Base-by-base conservation (phyloP, 2,329 filamentous ascomycete species). In the Apiospora marii region DNA sequence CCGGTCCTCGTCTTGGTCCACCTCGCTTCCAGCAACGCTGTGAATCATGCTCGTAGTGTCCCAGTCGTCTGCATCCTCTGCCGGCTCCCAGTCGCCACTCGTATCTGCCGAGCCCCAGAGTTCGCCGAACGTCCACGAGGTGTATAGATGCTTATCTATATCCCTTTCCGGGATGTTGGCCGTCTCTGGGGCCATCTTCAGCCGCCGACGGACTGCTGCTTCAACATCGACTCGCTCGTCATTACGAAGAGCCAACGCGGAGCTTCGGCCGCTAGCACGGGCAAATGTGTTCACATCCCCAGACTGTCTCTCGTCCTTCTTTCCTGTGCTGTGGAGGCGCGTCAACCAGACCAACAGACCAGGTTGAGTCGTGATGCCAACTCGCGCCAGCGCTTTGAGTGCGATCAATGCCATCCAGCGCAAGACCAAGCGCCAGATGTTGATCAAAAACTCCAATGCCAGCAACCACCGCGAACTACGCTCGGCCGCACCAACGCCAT, bases 51-150 rank as follows among this genome's bases (percentile, higher is more conserved):
- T 98, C 0, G 94, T 97, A 12, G 89, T 89, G 79, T 97, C 94
- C 79, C 92, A 91, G 64, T 92, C 87, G 14, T 90, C 85, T 4
- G 90, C 87, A 5, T 84, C 80, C 14, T 85, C 81, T 10, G 82
- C 79, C 0, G 92, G 92, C 44, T 86, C 81, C 80, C 95, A 98
- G 74, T 96, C 93, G 41, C 93, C 93, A 78, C 94, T 98, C 6
- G 87, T 87, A 80, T 98, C 96, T 44, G 92, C 87, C 22, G 92
- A 91, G 1, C 96, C 95, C 91, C 94, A 98, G 84, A 93, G 93
- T 10, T 94, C 94, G 27, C 94, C 94, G 71, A 87, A 86, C 70
- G 93, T 91, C 93, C 94, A 98, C 90, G 95, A 96, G 43, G 87
- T 86, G 80, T 98, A 98, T 1, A 98, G 84, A 73, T 91, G 92